Evolutionary conservation across 2,329 filamentous ascomycete genomes (phyloP), one percentile per base, ranked within the genome.

Genomic region (Trichoderma koningii): DNA sequence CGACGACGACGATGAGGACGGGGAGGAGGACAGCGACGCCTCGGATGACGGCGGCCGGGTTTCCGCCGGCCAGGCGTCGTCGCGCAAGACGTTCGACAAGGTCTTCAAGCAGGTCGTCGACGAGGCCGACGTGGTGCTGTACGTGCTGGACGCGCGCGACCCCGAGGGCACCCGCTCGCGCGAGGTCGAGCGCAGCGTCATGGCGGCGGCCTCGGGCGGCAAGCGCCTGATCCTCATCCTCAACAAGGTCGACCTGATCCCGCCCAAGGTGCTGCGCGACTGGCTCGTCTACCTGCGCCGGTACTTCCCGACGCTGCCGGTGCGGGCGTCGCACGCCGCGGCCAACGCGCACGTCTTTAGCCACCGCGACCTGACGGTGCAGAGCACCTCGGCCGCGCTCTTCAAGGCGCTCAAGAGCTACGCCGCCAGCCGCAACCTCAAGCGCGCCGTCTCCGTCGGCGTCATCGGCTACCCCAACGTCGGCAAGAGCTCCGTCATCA

Each of bases 401-500:
- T 93, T 97, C 82, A 91, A 89, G 72, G 91, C 93, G 0, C 86
- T 97, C 67, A 97, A 97, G 82, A 89, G 91, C 50, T 97, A 91
- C 74, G 91, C 93, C 10, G 89, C 91, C 65, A 86, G 85, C 67
- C 90, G 91, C 72, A 89, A 96, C 75, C 82, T 97, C 70, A 96
- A 96, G 83, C 89, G 93, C 64, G 89, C 93, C 61, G 87, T 96
- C 72, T 93, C 91, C 21, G 93, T 97, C 67, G 93, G 93, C 69
- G 91, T 97, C 68, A 96, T 97, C 71, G 93, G 93, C 30, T 97
- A 97, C 77, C 93, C 93, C 72, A 97, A 97, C 76, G 93, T 97
- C 66, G 93, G 93, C 75, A 97, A 97, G 82, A 96, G 92, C 30
- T 97, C 93, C 57, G 92, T 97, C 72, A 97, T 97, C 83, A 97